These are phyloP conservation scores for Paratrypanosoma confusum DNA, from an alignment of 208 protist species.

Conservation along the genomic window DNA sequence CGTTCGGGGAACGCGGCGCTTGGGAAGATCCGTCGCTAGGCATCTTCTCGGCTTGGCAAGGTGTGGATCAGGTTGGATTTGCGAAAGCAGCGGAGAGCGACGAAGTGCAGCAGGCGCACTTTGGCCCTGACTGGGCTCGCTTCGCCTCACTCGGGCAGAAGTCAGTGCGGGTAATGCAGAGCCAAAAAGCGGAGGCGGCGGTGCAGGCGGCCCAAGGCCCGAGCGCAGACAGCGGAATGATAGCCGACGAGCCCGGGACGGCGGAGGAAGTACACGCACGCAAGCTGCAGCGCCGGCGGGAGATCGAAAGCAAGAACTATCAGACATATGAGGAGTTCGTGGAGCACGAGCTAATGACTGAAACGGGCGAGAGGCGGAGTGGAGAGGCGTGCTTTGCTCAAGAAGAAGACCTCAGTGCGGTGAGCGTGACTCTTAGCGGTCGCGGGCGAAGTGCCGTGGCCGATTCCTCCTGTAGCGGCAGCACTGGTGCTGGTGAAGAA, in stretches of 20 bases:
- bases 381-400: background rate
- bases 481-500: too few species aligned
- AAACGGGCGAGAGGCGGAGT: too few species aligned
- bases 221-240: background rate
- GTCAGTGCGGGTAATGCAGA: slow-evolving; percentile 49
- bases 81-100: slow-evolving; percentile 44
- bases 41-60: slow-evolving; percentile 57
- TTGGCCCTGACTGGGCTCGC: slow-evolving; percentile 68
- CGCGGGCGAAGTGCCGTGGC: too few species aligned
- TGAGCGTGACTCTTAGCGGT: too few species aligned
- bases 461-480: too few species aligned
- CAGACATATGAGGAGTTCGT: slow-evolving; percentile 58
- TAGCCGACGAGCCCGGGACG: background rate
- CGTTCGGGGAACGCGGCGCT: slow-evolving; percentile 53
- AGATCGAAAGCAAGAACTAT: slow-evolving; percentile 50
- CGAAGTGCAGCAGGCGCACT: slow-evolving; percentile 57
- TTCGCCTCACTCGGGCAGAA: slow-evolving; percentile 57
- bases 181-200: slow-evolving; percentile 8
- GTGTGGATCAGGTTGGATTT: slow-evolving; percentile 50
- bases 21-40: slow-evolving; percentile 59
- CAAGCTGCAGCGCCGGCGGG: slow-evolving; percentile 23
- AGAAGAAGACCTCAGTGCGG: background rate
- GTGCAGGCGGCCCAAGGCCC: slow-evolving; percentile 1
- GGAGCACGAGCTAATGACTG: slow-evolving; percentile 33
- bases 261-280: slow-evolving; percentile 39